Percentiles rank a stretch among this genome's conserved stretches.
Evolutionary conservation across 805 yeast species (phyloP).

Genomic region (Blastobotrys mokoenaii): DNA sequence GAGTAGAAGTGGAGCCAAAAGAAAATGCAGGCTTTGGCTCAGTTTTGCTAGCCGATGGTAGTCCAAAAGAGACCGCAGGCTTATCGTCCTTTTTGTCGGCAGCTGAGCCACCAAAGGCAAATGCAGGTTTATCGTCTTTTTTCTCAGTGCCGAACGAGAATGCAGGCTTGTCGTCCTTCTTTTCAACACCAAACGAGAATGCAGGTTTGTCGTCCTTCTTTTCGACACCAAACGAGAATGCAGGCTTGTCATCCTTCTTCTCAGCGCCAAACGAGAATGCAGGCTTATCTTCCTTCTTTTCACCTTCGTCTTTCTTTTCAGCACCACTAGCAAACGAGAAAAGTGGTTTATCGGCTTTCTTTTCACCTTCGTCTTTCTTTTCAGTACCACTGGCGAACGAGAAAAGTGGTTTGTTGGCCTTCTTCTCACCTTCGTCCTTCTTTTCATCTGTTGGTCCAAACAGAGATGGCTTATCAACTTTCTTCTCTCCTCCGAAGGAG

Average conservation of each 20-base stretch:
- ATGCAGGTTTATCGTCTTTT: conserved; percentile 1
- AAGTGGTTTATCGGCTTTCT: not conserved
- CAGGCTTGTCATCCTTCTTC: conserved; percentile 5
- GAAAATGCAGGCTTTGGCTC: conserved; percentile 3
- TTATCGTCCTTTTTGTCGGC: conserved; percentile 1
- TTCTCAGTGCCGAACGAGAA: conserved; percentile 6
- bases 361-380: not conserved
- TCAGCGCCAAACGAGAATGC: conserved; percentile 10
- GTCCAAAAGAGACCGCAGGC: conserved; percentile 12
- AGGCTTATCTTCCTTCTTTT: conserved; percentile 3
- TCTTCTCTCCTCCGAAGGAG: conserved; percentile 7
- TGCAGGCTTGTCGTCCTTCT: not conserved
- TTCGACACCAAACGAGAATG: conserved; percentile 11
- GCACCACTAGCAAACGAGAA: conserved; percentile 6
- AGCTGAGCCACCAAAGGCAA: not conserved
- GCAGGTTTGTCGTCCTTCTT: conserved; percentile 10
- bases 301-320: not conserved
- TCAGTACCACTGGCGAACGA: conserved; percentile 3
- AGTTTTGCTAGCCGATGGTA: not conserved
- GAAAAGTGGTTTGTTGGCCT: not conserved
- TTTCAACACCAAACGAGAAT: conserved; percentile 6
- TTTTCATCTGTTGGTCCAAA: conserved; percentile 2
- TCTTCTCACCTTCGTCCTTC: conserved; percentile 1
- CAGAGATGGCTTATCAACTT: not conserved
- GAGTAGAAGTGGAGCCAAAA: conserved; percentile 1